Base-by-base conservation (phyloP, 176 grass and related monocot genomes). In the Typha latifolia region DNA sequence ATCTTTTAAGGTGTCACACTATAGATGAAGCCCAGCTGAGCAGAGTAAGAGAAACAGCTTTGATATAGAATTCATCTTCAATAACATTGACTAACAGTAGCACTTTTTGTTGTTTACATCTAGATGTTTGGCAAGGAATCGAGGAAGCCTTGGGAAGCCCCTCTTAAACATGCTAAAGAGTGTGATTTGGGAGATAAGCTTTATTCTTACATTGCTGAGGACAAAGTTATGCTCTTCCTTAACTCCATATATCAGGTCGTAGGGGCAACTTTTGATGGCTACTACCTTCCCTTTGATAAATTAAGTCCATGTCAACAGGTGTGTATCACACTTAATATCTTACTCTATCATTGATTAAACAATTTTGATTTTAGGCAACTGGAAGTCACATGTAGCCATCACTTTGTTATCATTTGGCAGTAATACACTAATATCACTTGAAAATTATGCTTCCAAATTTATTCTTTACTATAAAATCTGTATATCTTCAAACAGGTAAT, bases 181-280 rank as follows among this genome's bases (percentile, higher is more conserved):
- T 77, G 74, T 61, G 2, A 37, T 26, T 26, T 69, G 12, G 74
- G 65, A 34, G 3, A 64, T 3, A 3, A 61, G 15, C 50, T 77
- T 15, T 77, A 77, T 56, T 77, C 64, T 27, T 68, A 77, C 23
- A 22, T 49, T 69, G 14, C 47, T 23, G 68, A 61, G 13, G 1
- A 77, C 13, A 63, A 69, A 29, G 14, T 1, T 55, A 10, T 77
- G 52, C 74, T 77, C 22, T 68, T 77, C 47, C 68, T 69, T 19
- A 69, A 69, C 31, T 68, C 49, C 29, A 66, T 77, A 16, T 51
- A 77, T 69, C 10, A 77, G 20, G 7, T 77, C 49, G 20, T 62
- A 3, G 51, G 74, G 16, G 74, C 66, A 24, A 15, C 47, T 61
- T 48, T 77, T 69, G 20, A 47, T 48, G 51, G 65, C 15, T 4